A percentile compares a stretch with the other conserved stretches of the same genome.
Evolutionary conservation across 768 basidiomycete species (phyloP).

Genomic region (Podaxis pistillaris): DNA sequence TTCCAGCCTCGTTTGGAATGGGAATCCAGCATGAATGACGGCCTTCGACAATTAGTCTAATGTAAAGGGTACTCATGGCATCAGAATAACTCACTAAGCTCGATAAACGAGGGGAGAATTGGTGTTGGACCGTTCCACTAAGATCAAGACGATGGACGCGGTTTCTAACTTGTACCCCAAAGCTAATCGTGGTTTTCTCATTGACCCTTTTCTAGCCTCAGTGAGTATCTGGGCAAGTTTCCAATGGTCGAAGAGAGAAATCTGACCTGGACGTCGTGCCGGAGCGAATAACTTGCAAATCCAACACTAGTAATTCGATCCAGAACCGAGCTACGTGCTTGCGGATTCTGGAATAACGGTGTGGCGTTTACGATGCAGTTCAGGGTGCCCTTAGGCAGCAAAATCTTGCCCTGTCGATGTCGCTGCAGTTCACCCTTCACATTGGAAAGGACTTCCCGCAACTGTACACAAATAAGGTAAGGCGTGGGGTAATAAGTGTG

Average conservation of each 20-base stretch:
- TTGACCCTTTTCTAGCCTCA: slow-evolving; percentile 43
- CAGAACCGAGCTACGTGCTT: not conserved
- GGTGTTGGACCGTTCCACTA: slow-evolving; percentile 71
- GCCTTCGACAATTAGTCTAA: slow-evolving; percentile 27
- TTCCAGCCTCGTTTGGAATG: slow-evolving; percentile 39
- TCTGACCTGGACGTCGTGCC: slow-evolving; percentile 16
- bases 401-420: slow-evolving; percentile 33
- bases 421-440: slow-evolving; percentile 37
- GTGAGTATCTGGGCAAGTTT: not conserved
- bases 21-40: slow-evolving; percentile 37
- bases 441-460: slow-evolving; percentile 41
- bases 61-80: not conserved
- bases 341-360: slow-evolving; percentile 17
- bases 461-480: slow-evolving; percentile 28
- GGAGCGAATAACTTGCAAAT: slow-evolving; percentile 9
- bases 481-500: not conserved
- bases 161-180: slow-evolving; percentile 28
- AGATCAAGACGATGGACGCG: slow-evolving; percentile 38
- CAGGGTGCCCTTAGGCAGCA: slow-evolving; percentile 45
- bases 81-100: slow-evolving; percentile 38
- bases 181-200: slow-evolving; percentile 40
- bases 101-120: slow-evolving; percentile 64
- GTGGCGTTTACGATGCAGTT: slow-evolving; percentile 48
- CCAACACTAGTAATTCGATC: slow-evolving; percentile 5
- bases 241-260: not conserved